Base-by-base conservation (phyloP, 2,329 filamentous ascomycete genomes). In the Biscogniauxia sp. region DNA sequence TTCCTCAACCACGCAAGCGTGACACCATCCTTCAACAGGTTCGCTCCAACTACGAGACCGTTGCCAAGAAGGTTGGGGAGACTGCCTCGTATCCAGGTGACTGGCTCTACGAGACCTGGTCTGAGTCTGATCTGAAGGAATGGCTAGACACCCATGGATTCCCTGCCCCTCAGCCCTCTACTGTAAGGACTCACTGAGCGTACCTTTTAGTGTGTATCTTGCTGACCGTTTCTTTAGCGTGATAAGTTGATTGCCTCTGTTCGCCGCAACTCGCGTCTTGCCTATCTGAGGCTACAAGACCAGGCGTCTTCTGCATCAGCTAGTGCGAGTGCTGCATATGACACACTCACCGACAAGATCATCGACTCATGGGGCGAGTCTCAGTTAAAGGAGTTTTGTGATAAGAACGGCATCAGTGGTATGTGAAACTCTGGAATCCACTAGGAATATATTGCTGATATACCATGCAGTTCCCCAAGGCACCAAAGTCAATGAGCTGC, bases 91-190 rank as follows among this genome's bases (percentile, higher is more conserved):
- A 98, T 73, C 95, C 95, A 37, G 95, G 95, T 49, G 87, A 97
- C 79, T 98, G 95, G 95, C 80, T 98, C 51, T 99, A 97, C 74
- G 84, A 88, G 62, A 83, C 89, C 7, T 99, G 95, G 95, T 89
- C 91, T 56, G 91, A 97, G 66, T 97, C 93, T 66, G 94, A 97
- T 55, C 80, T 97, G 64, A 98, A 98, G 82, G 85, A 91, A 67
- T 99, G 91, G 90, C 88, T 97, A 53, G 95, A 98, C 71, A 88
- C 89, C 67, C 87, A 92, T 68, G 95, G 95, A 56, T 88, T 94
- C 76, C 89, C 92, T 13, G 91, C 86, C 58, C 94, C 95, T 62
- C 94, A 98, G 75, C 90, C 92, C 28, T 86, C 86, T 54, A 88
- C 82, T 62, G 79, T 80, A 70, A 68, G 78, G 59, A 7, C 20